Base-by-base conservation (phyloP, 1,284 basidiomycete species). In the Sporisorium reilianum region DNA sequence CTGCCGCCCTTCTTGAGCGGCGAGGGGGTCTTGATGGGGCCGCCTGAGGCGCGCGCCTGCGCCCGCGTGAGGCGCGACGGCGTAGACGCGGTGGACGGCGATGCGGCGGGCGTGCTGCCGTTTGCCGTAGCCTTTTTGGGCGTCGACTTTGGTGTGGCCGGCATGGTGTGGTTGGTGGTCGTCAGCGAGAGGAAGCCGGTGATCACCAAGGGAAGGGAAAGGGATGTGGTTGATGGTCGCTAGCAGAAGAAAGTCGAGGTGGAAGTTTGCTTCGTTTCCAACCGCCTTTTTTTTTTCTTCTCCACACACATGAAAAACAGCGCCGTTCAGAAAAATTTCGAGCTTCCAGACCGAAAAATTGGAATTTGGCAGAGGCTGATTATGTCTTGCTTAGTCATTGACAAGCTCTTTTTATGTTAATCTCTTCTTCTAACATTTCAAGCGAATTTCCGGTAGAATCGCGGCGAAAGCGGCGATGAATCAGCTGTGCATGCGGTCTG, bases 1-100 rank as follows among this genome's bases (percentile, higher is more conserved):
- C 44, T 44, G 18, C 36, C 41, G 5, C 65, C 65, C 45, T 64
- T 74, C 25, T 74, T 74, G 45, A 62, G 32, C 18, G 71, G 71
- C 10, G 71, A 74, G 16, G 64, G 64, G 7, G 71, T 69, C 38
- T 51, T 61, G 55, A 68, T 61, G 53, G 38, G 38, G 5, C 34
- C 50, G 16, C 62, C 65, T 10, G 65, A 48, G 34, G 65, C 71
- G 12, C 58, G 57, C 2, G 71, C 71, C 38, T 74, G 71, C 9
- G 71, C 61, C 2, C 71, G 44, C 9, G 71, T 74, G 62, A 74
- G 30, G 40, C 71, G 64, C 40, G 55, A 49, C 1, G 71, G 71
- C 6, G 71, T 26, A 14, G 65, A 51, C 3, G 65, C n/a, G 14
- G 64, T 36, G 7, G 54, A 41, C 9, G 38, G 38, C 38, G 38